Percentiles rank a stretch among this genome's conserved stretches.
phyloP scores from a whole-genome alignment of 768 basidiomycete genomes.

The Infundibulicybe gibba region DNA sequence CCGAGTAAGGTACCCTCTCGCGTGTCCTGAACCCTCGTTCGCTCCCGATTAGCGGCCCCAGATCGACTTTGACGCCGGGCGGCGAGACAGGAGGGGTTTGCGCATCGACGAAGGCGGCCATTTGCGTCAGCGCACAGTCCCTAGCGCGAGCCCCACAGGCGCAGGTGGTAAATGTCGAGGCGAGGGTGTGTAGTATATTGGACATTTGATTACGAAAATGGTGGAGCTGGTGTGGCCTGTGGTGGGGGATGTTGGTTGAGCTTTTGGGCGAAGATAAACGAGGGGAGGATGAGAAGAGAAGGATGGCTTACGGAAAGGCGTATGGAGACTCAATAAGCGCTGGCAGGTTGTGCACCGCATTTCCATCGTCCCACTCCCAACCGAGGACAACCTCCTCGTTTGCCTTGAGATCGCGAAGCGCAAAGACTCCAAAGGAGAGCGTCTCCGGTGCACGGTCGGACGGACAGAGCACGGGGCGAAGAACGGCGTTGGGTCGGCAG shows the following conservation, averaged over 20 bases:
- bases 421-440: conserved; percentile 78
- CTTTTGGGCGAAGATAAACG: neutral
- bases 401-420: conserved; percentile 66
- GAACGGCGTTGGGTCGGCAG: conserved; percentile 63
- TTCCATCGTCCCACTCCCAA: conserved; percentile 97
- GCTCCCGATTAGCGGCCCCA: conserved; percentile 62
- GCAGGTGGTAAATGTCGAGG: conserved; percentile 70
- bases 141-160: conserved; percentile 63
- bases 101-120: conserved; percentile 56
- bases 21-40: conserved; percentile 60
- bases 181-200: conserved; percentile 64
- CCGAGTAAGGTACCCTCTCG: conserved; percentile 51
- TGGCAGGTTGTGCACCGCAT: conserved; percentile 77
- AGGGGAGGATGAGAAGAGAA: neutral
- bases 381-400: conserved; percentile 86
- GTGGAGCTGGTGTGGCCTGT: conserved; percentile 42
- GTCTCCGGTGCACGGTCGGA: conserved; percentile 8
- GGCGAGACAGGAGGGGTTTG: neutral
- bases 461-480: conserved; percentile 49
- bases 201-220: conserved; percentile 65
- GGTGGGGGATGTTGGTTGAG: neutral
- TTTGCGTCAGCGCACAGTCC: conserved; percentile 62
- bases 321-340: conserved; percentile 57
- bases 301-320: conserved; percentile 50
- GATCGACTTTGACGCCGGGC: conserved; percentile 27